Evolutionary conservation across 352 stramenopile genomes (phyloP), one percentile per base, ranked within the genome.

Genomic region (Pythium oligandrum): DNA sequence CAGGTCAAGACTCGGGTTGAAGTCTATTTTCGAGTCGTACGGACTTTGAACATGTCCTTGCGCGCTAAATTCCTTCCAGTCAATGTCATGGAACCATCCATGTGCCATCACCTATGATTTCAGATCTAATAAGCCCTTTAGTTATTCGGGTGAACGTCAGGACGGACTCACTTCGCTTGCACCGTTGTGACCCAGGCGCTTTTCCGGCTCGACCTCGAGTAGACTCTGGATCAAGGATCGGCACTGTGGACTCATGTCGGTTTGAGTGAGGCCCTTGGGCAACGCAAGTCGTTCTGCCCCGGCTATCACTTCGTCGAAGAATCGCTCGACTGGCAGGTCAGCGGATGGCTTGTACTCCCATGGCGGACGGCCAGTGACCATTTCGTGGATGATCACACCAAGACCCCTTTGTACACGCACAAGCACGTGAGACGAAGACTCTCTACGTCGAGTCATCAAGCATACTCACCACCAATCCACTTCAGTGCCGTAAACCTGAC

Each of bases 321-420:
- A 65, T 0, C 3, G 44, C 46, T 35, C 47, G 9, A 51, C 31
- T 26, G 58, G 34, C 30, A n/a, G 11, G 40, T 53, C 35, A 81
- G 61, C 48, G 70, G 44, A 45, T 34, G 71, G 73, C 12, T 84
- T 70, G 58, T 93, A 93, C 26, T 75, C 70, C 83, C 83, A 93
- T 10, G 77, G 80, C 2, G 83, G 80, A 17, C 59, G 60, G 0
- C 80, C 83, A 33, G 55, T 44, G 2, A 87, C 65, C 78, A 91
- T 90, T 54, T 93, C 83, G 44, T 78, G 83, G 17, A 91, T 70
- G 9, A 93, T 62, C 6, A 93, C 81, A 3, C 83, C 83, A 4
- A 90, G 49, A 49, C 63, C 75, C 83, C 83, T 93, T 37, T 7
- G 38, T 5, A 49, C 3, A 17, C 31, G 31, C 17, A 26, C 17